These are phyloP conservation scores for Globisporangium sylvaticum DNA, from an alignment of 352 stramenopile species.

Conservation along the genomic window DNA sequence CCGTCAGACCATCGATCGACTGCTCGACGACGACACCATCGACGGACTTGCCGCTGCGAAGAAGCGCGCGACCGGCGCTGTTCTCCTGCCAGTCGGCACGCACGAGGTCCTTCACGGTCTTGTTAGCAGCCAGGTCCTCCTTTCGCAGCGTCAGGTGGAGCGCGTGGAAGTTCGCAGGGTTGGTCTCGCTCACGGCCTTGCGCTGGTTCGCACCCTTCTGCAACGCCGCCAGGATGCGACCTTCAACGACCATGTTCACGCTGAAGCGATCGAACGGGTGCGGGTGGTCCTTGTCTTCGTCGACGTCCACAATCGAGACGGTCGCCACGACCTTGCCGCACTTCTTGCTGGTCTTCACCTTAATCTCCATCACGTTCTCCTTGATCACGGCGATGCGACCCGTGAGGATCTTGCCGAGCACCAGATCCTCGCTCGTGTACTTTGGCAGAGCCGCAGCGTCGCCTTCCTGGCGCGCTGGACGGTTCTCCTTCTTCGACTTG, in stretches of 20 bases:
- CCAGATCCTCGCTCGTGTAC: slow-evolving; percentile 57
- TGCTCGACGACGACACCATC: slow-evolving; percentile 76
- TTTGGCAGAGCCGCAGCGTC: slow-evolving; percentile 54
- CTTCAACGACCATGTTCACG: slow-evolving; percentile 65
- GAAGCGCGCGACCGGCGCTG: slow-evolving; percentile 61
- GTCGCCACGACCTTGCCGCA: slow-evolving; percentile 69
- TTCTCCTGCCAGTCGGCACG: slow-evolving; percentile 77
- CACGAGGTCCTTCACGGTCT: slow-evolving; percentile 40
- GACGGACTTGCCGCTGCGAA: slow-evolving; percentile 49
- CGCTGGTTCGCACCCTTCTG: slow-evolving; percentile 84
- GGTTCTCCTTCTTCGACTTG: slow-evolving; percentile 26
- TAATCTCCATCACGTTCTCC: slow-evolving; percentile 80
- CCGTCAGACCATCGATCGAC: slow-evolving; percentile 38
- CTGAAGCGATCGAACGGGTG: slow-evolving; percentile 84
- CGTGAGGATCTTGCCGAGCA: slow-evolving; percentile 61
- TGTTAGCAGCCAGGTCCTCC: slow-evolving; percentile 36
- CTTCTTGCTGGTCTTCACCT: slow-evolving; percentile 70
- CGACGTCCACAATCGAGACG: slow-evolving; percentile 84
- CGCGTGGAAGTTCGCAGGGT: slow-evolving; percentile 68
- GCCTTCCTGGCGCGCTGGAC: slow-evolving; percentile 20
- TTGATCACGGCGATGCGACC: slow-evolving; percentile 74
- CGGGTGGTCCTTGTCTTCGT: slow-evolving; percentile 38
- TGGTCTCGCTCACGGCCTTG: slow-evolving; percentile 74
- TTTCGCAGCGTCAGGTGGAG: slow-evolving; percentile 69
- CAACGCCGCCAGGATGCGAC: slow-evolving; percentile 59